Evolutionary conservation across 2,329 filamentous ascomycete species (phyloP).

Genomic region (Cadophora sp.): DNA sequence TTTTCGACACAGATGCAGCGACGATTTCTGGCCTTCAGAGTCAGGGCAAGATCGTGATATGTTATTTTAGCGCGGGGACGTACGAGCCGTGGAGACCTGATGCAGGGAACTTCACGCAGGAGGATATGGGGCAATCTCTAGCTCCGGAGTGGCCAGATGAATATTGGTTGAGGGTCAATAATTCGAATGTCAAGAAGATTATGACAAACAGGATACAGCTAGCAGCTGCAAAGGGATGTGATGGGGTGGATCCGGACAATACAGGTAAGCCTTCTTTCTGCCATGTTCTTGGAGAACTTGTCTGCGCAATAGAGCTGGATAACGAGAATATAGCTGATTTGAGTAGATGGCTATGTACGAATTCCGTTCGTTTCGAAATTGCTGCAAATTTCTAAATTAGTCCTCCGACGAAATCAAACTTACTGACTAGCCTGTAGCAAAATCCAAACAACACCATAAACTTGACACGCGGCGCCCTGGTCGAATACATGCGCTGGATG

Average conservation of each 20-base stretch:
- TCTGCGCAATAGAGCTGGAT: conserved; percentile 54
- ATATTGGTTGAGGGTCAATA: conserved; percentile 68
- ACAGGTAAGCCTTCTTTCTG: conserved; percentile 65
- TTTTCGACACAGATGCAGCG: conserved; percentile 52
- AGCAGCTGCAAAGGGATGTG: conserved; percentile 68
- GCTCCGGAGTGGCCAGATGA: conserved; percentile 68
- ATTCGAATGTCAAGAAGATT: conserved; percentile 63
- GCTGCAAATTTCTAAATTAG: background rate
- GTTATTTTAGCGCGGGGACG: conserved; percentile 77
- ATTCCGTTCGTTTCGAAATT: background rate
- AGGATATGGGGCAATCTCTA: conserved; percentile 63
- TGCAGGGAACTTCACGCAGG: conserved; percentile 54
- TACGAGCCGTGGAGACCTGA: conserved; percentile 70
- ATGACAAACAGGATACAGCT: conserved; percentile 66
- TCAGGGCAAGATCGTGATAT: conserved; percentile 67
- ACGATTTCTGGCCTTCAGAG: conserved; percentile 55
- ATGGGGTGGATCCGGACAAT: conserved; percentile 75
- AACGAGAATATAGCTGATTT: conserved; percentile 43
- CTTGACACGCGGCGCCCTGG: conserved; percentile 60
- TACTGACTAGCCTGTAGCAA: conserved; percentile 47
- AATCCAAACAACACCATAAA: conserved; percentile 13
- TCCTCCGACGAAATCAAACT: background rate
- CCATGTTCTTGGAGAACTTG: conserved; percentile 67
- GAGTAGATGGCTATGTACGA: conserved; percentile 24
- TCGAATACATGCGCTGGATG: conserved; percentile 67